Base-by-base conservation (phyloP, 805 yeast genomes). In the Metschnikowia proteae region DNA sequence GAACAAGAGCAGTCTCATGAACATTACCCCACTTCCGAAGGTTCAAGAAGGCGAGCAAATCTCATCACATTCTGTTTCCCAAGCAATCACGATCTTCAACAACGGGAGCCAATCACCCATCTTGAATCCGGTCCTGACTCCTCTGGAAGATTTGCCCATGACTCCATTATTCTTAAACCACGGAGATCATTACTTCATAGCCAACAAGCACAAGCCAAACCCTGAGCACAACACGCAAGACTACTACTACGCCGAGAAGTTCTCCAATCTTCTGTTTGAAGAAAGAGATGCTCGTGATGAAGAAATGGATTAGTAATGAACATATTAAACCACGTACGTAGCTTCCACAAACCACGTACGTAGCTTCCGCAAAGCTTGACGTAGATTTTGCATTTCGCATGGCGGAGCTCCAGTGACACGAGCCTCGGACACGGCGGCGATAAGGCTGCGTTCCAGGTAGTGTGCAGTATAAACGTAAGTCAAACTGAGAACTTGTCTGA, bases 121-220 rank as follows among this genome's bases (percentile, higher is more conserved):
- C 4, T 55, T 73, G 35, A 60, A 61, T 33, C 78, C 78, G 1
- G 77, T 73, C 0, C 73, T 64, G 50, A 71, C 77, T 1, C 77
- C 76, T 2, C 54, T 56, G 29, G 76, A 70, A 38, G 76, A 70
- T 31, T 60, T 66, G 23, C 76, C 76, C 1, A 73, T 73, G 75
- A 73, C 78, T 3, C 78, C 78, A 3, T 60, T 73, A 47, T 54
- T 48, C 29, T 38, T 57, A 10, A 54, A 54, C 30, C 46, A 55
- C 4, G 55, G 48, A 22, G 52, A 49, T 30, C 43, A 49, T 32
- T 57, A 55, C 35, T 55, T 54, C 38, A 51, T 49, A 8, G 39
- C 46, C 10, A 22, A 36, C 38, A 28, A 29, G 9, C 37, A 28
- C 11, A 28, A 22, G 27, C 25, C 30, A 17, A 30, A 35, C 44